Evolutionary conservation across 371 early-diverging fungal genomes (phyloP).

Genomic region (Mortierella sp.): DNA sequence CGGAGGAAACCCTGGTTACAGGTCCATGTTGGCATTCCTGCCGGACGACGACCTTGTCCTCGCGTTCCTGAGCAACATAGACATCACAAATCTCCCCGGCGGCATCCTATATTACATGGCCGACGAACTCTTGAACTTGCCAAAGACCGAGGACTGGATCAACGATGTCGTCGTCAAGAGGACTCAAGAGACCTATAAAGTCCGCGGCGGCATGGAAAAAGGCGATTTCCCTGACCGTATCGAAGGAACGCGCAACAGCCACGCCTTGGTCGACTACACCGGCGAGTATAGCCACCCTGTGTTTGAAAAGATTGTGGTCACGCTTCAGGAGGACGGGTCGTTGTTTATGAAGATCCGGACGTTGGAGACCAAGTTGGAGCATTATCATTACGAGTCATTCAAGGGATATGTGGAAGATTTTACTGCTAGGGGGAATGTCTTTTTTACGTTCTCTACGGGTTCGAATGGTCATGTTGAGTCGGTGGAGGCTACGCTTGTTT

Average conservation of each 20-base stretch:
- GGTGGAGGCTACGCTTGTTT: background rate
- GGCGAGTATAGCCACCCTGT: constrained; percentile 16
- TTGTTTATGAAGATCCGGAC: background rate
- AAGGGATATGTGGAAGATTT: background rate
- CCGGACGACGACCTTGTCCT: constrained; percentile 22
- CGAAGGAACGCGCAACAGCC: constrained; percentile 3
- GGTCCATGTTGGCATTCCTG: constrained; percentile 1
- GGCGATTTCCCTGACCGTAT: constrained; percentile 3
- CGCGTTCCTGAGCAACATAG: constrained; percentile 1
- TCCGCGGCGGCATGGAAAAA: background rate
- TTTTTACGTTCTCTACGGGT: background rate
- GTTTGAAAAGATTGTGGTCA: background rate
- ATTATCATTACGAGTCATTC: constrained; percentile 22
- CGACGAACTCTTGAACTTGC: constrained; percentile 13
- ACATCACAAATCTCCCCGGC: background rate
- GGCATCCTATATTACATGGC: constrained; percentile 15
- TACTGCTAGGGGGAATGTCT: background rate
- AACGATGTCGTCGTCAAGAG: background rate
- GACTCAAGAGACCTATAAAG: background rate
- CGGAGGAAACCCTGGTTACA: constrained; percentile 9
- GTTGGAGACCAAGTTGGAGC: background rate
- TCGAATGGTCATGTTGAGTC: background rate
- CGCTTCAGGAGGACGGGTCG: background rate
- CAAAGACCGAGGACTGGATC: constrained; percentile 17
- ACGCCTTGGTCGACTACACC: background rate